Conservation (phyloP, 1,284 basidiomycete genomes). For the Leccinum pachyderme region DNA sequence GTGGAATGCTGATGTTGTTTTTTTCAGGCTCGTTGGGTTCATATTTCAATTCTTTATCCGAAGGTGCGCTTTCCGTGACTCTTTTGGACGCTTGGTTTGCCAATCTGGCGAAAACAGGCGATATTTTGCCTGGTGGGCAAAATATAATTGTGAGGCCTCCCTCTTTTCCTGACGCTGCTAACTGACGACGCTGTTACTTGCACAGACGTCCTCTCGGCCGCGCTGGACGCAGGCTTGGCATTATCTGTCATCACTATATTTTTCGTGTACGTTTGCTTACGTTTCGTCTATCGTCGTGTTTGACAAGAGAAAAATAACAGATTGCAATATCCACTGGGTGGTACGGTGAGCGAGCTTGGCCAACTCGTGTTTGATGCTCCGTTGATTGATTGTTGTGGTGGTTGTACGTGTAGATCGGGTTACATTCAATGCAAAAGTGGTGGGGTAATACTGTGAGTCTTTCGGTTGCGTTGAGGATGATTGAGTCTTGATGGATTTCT, state of each 20-base stretch:
- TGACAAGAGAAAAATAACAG: slow-evolving; percentile 14
- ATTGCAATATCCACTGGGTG: slow-evolving; percentile 32
- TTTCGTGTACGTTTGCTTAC: slow-evolving; percentile 37
- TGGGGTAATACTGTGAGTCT: slow-evolving; percentile 49
- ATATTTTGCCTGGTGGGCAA: slow-evolving; percentile 70
- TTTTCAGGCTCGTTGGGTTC: slow-evolving; percentile 45
- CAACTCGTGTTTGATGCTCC: neutral
- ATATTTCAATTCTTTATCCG: slow-evolving; percentile 63
- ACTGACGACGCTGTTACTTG: neutral
- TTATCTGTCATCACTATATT: slow-evolving; percentile 51
- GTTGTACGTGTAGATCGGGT: slow-evolving; percentile 38
- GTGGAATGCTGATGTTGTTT: slow-evolving; percentile 19
- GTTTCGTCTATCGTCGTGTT: neutral
- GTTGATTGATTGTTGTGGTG: neutral
- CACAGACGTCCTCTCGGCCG: slow-evolving; percentile 57
- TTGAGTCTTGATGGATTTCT: neutral
- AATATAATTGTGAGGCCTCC: slow-evolving; percentile 54
- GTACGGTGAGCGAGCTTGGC: slow-evolving; percentile 21
- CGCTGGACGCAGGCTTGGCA: slow-evolving; percentile 56
- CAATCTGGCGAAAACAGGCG: slow-evolving; percentile 29
- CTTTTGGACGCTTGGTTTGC: neutral
- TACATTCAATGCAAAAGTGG: slow-evolving; percentile 43
- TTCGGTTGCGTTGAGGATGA: neutral
- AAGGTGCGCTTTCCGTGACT: slow-evolving; percentile 24
- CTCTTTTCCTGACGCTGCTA: neutral